Evolutionary conservation across 225 moss, liverwort and hornwort species (phyloP).

Genomic region (Physcomitrium patens): DNA sequence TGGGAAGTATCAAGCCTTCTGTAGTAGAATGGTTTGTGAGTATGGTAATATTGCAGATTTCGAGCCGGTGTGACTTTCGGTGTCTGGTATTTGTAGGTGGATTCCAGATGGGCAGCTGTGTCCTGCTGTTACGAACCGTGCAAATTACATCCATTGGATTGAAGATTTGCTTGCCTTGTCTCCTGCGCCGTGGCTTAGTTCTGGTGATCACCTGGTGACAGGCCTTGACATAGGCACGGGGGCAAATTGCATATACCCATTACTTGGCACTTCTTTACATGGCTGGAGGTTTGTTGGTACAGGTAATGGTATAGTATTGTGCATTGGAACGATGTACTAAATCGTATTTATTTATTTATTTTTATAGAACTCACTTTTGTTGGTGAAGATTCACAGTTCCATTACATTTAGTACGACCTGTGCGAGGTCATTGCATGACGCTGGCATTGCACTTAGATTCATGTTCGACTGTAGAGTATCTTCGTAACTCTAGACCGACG

Average conservation of each 20-base stretch:
- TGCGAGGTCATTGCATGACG: constrained; percentile 1
- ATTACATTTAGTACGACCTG: not conserved
- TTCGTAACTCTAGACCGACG: not conserved
- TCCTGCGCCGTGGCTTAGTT: constrained; percentile 80
- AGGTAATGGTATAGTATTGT: constrained; percentile 50
- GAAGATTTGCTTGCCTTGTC: constrained; percentile 72
- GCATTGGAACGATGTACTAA: not conserved
- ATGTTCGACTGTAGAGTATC: not conserved
- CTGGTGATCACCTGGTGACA: constrained; percentile 49
- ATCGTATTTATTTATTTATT: not conserved
- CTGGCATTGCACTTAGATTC: not conserved
- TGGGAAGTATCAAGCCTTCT: not conserved
- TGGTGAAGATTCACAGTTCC: not conserved
- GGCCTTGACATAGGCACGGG: constrained; percentile 98
- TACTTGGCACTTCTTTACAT: constrained; percentile 76
- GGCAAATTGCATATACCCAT: constrained; percentile 94
- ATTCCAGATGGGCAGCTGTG: constrained; percentile 99
- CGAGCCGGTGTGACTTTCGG: constrained; percentile 10
- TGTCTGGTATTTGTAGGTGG: constrained; percentile 69
- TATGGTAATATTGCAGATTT: not conserved
- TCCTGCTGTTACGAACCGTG: constrained; percentile 91
- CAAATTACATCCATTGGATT: constrained; percentile 97
- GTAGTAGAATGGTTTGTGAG: not conserved
- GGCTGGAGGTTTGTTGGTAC: constrained; percentile 95
- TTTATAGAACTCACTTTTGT: not conserved